These are phyloP conservation scores for Leccinellum luteum DNA, from an alignment of 768 basidiomycete genomes.

Conservation along the genomic window DNA sequence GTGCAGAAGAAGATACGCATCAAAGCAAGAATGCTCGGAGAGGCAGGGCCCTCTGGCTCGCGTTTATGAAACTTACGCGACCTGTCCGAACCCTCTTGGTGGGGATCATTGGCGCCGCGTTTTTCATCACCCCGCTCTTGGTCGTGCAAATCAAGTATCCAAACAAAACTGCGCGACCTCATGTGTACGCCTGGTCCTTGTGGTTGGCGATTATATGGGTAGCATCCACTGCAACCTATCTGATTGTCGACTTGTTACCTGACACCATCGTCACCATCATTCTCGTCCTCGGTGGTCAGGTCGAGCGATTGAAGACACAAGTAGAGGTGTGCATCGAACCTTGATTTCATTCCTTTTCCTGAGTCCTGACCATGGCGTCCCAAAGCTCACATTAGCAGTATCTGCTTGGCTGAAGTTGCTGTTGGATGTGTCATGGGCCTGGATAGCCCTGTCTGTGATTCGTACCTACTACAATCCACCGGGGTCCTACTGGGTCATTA, in stretches of 20 bases:
- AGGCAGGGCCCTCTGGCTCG: slow-evolving; percentile 58
- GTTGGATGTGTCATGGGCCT: slow-evolving; percentile 66
- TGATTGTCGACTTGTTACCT: slow-evolving; percentile 65
- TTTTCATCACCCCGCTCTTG: slow-evolving; percentile 68
- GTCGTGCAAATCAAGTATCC: slow-evolving; percentile 65
- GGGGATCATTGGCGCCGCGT: slow-evolving; percentile 54
- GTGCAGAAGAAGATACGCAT: slow-evolving; percentile 28
- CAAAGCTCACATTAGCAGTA: slow-evolving; percentile 64
- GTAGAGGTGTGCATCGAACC: slow-evolving; percentile 51
- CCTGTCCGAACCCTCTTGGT: slow-evolving; percentile 58
- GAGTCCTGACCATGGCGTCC: neutral
- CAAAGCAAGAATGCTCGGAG: slow-evolving; percentile 51
- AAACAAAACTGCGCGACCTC: slow-evolving; percentile 42
- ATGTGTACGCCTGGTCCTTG: slow-evolving; percentile 63
- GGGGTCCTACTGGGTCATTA: slow-evolving; percentile 61
- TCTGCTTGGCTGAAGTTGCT: slow-evolving; percentile 69
- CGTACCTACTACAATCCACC: slow-evolving; percentile 56
- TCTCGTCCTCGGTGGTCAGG: slow-evolving; percentile 54
- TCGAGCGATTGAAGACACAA: slow-evolving; percentile 65
- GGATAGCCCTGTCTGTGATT: slow-evolving; percentile 70
- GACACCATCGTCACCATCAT: slow-evolving; percentile 52
- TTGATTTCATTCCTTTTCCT: neutral
- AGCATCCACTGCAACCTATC: slow-evolving; percentile 54
- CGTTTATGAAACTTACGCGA: slow-evolving; percentile 65
- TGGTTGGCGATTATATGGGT: slow-evolving; percentile 73